Evolutionary conservation across 495 filamentous ascomycete species (phyloP).

Genomic region (Neurospora africana): DNA sequence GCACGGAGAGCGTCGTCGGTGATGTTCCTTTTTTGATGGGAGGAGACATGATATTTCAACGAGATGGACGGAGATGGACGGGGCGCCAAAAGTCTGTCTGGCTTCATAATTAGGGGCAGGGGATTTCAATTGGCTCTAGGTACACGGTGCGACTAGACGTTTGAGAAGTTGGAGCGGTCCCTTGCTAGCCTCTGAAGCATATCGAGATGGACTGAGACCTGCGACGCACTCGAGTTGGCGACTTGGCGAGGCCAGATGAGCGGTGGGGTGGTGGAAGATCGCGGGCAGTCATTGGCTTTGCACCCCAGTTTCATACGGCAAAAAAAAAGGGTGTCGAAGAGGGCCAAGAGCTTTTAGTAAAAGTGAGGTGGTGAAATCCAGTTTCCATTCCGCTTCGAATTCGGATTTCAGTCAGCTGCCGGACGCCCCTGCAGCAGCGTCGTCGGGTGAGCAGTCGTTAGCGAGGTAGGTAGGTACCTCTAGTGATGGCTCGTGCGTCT

Average conservation of each 20-base stretch:
- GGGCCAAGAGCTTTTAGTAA: neutral
- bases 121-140: neutral
- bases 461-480: too few relatives aligned
- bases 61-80: neutral
- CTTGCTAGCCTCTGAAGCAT: neutral
- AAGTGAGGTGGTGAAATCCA: neutral
- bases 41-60: neutral
- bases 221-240: neutral
- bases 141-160: neutral
- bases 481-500: neutral
- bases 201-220: neutral
- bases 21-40: neutral
- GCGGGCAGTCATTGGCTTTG: constrained; percentile 1
- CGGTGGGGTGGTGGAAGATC: constrained; percentile 4
- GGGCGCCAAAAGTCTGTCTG: neutral
- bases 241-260: constrained; percentile 9
- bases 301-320: neutral
- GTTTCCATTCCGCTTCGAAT: neutral
- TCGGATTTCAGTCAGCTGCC: neutral
- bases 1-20: neutral
- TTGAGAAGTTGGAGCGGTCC: neutral
- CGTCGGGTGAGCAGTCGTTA: neutral
- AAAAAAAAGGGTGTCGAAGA: neutral
- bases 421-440: neutral
- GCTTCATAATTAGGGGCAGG: neutral